These are phyloP conservation scores for Diaporthe humulicola DNA, from an alignment of 2,329 filamentous ascomycete genomes.

Conservation along the genomic window DNA sequence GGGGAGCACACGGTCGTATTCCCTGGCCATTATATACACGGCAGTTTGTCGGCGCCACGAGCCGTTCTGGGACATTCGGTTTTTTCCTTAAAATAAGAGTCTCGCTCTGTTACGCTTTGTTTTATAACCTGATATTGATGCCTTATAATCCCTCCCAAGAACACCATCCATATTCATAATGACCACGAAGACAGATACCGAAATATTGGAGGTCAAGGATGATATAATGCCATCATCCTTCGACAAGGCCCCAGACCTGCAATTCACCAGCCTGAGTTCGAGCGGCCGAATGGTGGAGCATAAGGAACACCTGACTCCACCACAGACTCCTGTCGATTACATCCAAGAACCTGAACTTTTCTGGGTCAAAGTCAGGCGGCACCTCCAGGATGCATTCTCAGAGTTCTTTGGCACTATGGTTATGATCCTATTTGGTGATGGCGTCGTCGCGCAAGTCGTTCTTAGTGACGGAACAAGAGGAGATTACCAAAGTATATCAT, in stretches of 20 bases:
- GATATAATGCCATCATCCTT: neutral
- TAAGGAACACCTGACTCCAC: constrained; percentile 10
- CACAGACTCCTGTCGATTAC: constrained; percentile 8
- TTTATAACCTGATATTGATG: neutral
- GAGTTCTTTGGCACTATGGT: constrained; percentile 79
- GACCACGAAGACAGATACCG: neutral
- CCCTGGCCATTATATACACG: constrained; percentile 22
- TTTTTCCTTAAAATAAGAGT: neutral
- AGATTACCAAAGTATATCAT: constrained; percentile 62
- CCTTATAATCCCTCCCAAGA: neutral
- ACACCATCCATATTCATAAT: neutral
- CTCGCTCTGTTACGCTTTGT: neutral
- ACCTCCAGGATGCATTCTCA: constrained; percentile 69
- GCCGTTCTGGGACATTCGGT: neutral
- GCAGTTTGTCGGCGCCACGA: neutral
- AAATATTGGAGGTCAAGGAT: constrained; percentile 24
- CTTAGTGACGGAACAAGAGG: constrained; percentile 65
- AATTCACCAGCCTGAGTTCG: constrained; percentile 22
- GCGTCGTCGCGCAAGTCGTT: constrained; percentile 78
- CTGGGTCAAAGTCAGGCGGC: constrained; percentile 9
- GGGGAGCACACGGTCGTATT: constrained; percentile 1
- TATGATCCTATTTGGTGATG: constrained; percentile 77
- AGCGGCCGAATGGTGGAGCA: constrained; percentile 12
- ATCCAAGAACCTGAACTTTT: neutral
- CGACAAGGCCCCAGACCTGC: constrained; percentile 13